Evolutionary conservation across 108 stramenopile genomes (phyloP), one percentile per base, ranked within the genome.

Genomic region (Discostella pseudostelligera): DNA sequence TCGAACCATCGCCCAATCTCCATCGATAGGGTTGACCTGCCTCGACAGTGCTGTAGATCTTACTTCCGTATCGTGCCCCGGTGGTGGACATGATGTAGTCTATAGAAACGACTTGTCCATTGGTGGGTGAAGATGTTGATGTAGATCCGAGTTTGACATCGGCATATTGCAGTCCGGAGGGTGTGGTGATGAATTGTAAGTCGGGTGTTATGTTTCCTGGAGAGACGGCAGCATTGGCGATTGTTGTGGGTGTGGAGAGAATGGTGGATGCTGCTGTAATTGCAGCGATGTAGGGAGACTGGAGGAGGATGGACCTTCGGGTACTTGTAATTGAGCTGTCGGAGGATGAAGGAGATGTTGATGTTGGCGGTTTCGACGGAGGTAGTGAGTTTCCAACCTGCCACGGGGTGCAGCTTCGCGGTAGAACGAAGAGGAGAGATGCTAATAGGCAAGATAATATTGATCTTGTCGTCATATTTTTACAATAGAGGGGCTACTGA

Each of bases 31-130:
- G 88, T 16, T 69, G 69, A 45, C 81, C 79, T 13, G 57, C 50
- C 40, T 87, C 85, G 0, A 56, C 64, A 1, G 88, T 85, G 22
- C 68, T 61, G 74, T 84, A 85, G 17, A 89, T 87, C 49, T 81
- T 85, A 50, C 70, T 56, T 4, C 88, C 88, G 51, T 87, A 89
- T 26, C 86, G 63, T 10, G 88, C 88, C 1, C 88, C 88, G 8
- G 83, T 87, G 0, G 88, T 89, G 35, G 82, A 85, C 78, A 89
- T 67, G 19, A 83, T 80, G 54, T 89, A 89, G 54, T 89, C 88
- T 12, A 89, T 76, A 20, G 86, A 71, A 10, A 84, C 84, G 32
- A 58, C 51, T 16, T 60, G 59, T 2, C 88, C 88, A 12, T 16
- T 43, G 6, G 19, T n/a, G 19, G 64, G 32, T 28, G 61, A 59